Evolutionary conservation across 1,284 basidiomycete genomes (phyloP).

Genomic region (Coniophora puteana): DNA sequence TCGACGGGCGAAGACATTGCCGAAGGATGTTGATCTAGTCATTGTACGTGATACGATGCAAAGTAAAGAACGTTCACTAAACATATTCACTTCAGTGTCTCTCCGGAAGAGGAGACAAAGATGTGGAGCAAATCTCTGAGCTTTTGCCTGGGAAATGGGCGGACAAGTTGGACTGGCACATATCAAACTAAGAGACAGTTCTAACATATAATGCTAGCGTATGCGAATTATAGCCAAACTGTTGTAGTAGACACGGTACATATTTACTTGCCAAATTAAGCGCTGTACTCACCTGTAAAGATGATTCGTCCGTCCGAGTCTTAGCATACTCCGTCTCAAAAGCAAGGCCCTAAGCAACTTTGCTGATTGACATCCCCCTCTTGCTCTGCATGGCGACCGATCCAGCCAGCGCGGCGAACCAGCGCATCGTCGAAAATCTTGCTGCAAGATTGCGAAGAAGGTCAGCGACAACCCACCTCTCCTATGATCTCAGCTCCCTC

Average conservation of each 20-base stretch:
- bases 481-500: constrained; percentile 7
- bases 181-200: constrained; percentile 14
- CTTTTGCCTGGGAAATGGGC: constrained; percentile 85
- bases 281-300: constrained; percentile 11
- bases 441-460: constrained; percentile 63
- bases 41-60: constrained; percentile 67
- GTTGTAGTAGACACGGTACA: neutral
- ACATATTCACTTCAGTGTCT: constrained; percentile 69
- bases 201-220: neutral
- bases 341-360: neutral
- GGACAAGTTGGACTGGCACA: constrained; percentile 85
- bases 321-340: constrained; percentile 12
- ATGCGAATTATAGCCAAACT: neutral
- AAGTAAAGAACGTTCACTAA: neutral
- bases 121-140: constrained; percentile 89
- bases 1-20: constrained; percentile 79
- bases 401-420: constrained; percentile 34
- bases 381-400: constrained; percentile 38
- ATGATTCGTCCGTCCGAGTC: constrained; percentile 10
- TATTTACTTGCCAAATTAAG: neutral
- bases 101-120: constrained; percentile 92
- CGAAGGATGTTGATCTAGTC: constrained; percentile 85
- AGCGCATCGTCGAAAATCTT: constrained; percentile 61
- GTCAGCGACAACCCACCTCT: constrained; percentile 36
- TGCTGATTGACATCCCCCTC: neutral